Evolutionary conservation across 148 eudicot species (phyloP).

Genomic region (Diospyros lotus): DNA sequence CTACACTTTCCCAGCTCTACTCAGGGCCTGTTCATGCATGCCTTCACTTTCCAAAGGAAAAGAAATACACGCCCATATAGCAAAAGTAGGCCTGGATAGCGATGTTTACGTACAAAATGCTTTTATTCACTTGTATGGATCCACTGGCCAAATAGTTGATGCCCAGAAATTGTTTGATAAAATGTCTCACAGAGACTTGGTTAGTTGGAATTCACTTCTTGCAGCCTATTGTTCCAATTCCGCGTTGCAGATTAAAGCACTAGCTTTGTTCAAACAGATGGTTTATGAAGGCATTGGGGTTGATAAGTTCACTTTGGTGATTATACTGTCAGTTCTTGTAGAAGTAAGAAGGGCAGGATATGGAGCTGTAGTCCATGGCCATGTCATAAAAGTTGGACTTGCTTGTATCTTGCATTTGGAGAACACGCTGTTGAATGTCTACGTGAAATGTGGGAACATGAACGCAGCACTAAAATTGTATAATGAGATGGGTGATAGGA

Average conservation of each 20-base stretch:
- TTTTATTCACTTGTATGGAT: slow-evolving; percentile 20
- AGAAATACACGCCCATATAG: slow-evolving; percentile 17
- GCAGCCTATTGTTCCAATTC: not conserved
- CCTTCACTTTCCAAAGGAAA: slow-evolving; percentile 6
- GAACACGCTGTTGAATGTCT: slow-evolving; percentile 19
- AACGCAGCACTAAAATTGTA: slow-evolving; percentile 11
- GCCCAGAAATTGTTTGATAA: slow-evolving; percentile 14
- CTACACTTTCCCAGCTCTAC: slow-evolving; percentile 19
- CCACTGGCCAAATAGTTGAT: not conserved
- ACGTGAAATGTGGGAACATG: slow-evolving; percentile 13
- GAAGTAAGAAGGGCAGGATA: not conserved
- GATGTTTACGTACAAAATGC: slow-evolving; percentile 20
- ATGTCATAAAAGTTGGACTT: slow-evolving; percentile 13
- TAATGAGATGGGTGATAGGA: slow-evolving; percentile 13
- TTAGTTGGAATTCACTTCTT: slow-evolving; percentile 17
- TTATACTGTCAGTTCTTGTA: slow-evolving; percentile 13
- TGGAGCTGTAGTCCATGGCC: slow-evolving; percentile 15
- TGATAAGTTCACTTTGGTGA: slow-evolving; percentile 19
- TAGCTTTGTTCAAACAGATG: slow-evolving; percentile 18
- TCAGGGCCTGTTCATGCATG: slow-evolving; percentile 10
- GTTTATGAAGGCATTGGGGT: slow-evolving; percentile 1
- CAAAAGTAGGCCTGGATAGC: slow-evolving; percentile 12
- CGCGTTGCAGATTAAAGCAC: not conserved
- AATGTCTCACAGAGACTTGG: slow-evolving; percentile 11
- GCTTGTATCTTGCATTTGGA: slow-evolving; percentile 7